phyloP scores from a whole-genome alignment of 768 basidiomycete species.

The Multifurca ochricompacta region DNA sequence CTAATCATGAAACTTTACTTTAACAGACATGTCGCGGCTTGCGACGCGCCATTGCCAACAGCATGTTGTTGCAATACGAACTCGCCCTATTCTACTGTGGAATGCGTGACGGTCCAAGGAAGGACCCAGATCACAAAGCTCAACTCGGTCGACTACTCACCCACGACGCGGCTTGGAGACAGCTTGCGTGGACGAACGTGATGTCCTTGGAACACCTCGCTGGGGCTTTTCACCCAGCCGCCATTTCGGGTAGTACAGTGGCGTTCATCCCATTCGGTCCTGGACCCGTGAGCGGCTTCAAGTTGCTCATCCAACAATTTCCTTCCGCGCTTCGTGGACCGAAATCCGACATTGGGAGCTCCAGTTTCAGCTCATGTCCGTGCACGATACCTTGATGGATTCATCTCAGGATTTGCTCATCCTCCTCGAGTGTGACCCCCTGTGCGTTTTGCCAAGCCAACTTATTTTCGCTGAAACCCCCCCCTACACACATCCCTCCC shows the following conservation, averaged over 20 bases:
- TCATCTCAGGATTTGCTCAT: not conserved
- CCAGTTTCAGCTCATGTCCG: not conserved
- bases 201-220: not conserved
- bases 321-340: not conserved
- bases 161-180: not conserved
- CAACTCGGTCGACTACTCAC: not conserved
- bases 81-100: not conserved
- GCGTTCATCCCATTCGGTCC: not conserved
- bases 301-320: not conserved
- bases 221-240: not conserved
- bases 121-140: not conserved
- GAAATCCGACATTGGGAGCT: not conserved
- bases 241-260: not conserved
- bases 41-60: not conserved
- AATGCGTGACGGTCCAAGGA: not conserved
- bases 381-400: not conserved
- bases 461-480: too few species aligned
- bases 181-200: not conserved
- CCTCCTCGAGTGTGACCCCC: not conserved
- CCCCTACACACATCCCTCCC: too few species aligned
- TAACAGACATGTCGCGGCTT: not conserved
- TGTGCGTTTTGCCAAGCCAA: not conserved
- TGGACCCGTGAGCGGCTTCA: not conserved
- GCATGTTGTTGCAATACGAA: not conserved
- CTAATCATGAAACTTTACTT: not conserved